Evolutionary conservation across 495 filamentous ascomycete genomes (phyloP), one percentile per base, ranked within the genome.

Genomic region (Aspergillus heteromorphus): DNA sequence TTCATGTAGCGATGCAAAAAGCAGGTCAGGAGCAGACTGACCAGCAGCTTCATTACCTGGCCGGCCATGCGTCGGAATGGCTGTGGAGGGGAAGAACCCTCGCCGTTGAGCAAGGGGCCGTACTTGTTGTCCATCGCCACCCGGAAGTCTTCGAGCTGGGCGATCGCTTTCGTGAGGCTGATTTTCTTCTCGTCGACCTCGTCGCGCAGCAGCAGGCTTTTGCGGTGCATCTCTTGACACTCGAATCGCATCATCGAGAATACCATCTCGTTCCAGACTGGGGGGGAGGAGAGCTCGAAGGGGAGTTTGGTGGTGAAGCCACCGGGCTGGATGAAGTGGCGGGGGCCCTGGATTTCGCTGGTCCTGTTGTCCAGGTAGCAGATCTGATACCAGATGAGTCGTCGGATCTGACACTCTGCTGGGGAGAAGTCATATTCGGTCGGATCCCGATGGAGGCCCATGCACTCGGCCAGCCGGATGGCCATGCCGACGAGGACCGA

Each of bases 141-240:
- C 4, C 51, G 40, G 27, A 53, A 53, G 1, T 31, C 16, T 19
- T 53, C 51, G 25, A 53, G 45, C 18, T 47, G 21, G 10, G 51
- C 45, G 0, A 53, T n/a, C 10, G 29, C 41, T 17, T 47, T 53
- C 4, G 51, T 53, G 23, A 65, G 45, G 13, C 43, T 63, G 29
- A 81, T 83, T 64, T 80, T 79, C 57, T 77, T 78, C 40, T 71
- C 70, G 58, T 87, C 82, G n/a, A 88, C 68, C 47, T 78, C 75
- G 20, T 77, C 73, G 30, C 84, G 74, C 57, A 88, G 83, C 13
- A 78, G 62, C 80, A 83, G 87, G 62, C 87, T 74, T 27, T 71
- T 67, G 8, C 87, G 80, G 62, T 83, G 81, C 77, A 89, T 86
- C 64, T 90, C 86, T 61, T 84, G 85, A 61, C 82, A 80, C 62